Base-by-base conservation (phyloP, 2,329 filamentous ascomycete genomes). In the Geosmithia putterillii region DNA sequence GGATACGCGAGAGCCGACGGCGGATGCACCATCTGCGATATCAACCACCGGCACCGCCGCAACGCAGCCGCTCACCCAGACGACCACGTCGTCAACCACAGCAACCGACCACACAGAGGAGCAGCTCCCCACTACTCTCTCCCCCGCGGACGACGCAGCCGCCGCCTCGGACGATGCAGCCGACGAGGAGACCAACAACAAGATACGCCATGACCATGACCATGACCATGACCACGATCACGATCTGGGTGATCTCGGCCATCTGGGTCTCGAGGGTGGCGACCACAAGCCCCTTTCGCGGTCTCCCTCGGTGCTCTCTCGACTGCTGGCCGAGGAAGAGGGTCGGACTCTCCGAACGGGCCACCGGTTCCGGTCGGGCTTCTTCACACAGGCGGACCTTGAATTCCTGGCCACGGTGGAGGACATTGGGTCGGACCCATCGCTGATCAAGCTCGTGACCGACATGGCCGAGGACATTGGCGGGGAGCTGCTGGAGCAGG, bases 1-100 rank as follows among this genome's bases (percentile, higher is more conserved):
- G 0, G 90, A 96, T 57, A 94, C 86, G 1, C 79, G 86, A 32
- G 39, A 51, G 9, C n/a, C n/a, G n/a, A n/a, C n/a, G n/a, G n/a
- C n/a, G n/a, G 41, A 15, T 19, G 21, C 20, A n/a, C 32, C 21
- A 9, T 2, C 8, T 15, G n/a, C 21, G 18, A 22, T 23, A 10
- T 20, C 25, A n/a, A 7, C 39, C 32, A 36, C 18, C 41, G 28
- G 3, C 15, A 14, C 28, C 10, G 28, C 5, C 28, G 15, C 28
- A 12, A 6, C 15, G 28, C 28, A 32, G 28, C 5, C 28, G 15
- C 28, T 32, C 10, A 32, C 6, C 28, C 10, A 32, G 28, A 32
- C 28, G 28, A 12, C 28, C 4, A 32, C 28, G 28, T 32, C 28
- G 15, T 32, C 28, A 14, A 32, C 41, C n/a, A 5, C 32, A n/a